Base-by-base conservation (phyloP, 2,329 filamentous ascomycete genomes). In the Colletotrichum sp. region DNA sequence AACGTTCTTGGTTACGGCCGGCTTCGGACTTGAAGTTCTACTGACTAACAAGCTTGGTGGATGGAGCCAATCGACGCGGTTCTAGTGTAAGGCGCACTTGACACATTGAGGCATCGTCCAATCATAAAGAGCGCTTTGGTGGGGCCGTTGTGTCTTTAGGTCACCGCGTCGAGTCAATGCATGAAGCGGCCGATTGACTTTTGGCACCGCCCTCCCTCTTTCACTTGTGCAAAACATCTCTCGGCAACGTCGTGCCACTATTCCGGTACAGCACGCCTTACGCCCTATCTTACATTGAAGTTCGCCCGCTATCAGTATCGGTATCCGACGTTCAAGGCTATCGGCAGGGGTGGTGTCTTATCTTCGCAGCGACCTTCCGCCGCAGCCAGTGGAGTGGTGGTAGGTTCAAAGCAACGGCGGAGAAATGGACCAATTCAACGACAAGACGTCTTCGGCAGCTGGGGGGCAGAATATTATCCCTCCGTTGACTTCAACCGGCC, bases 11-110 rank as follows among this genome's bases (percentile, higher is more conserved):
- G 18, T 28, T 13, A n/a, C 18, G 43, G 55, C 67, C 67, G 67
- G 67, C 67, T 70, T 70, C 67, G 56, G 66, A 69, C 10, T 32
- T 36, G 7, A 9, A n/a, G 30, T 55, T 15, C 58, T 34, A 69
- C 52, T 32, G 32, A 58, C 52, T 21, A 36, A 58, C 60, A 66
- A 60, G 34, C 34, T 38, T 38, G 36, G 34, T 38, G 2, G 34
- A 61, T 66, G 36, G 62, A 55, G 52, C 55, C 26, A n/a, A 36
- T 55, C 2, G n/a, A 48, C n/a, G 60, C 43, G 48, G 34, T 55
- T 70, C 28, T 66, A 71, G 67, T 74, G 67, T 66, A 74, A 74
- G 71, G 71, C 71, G 71, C 18, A 71, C 48, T 74, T 74, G 67
- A 74, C 67, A 71, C 67, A 74, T 61, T 32, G 28, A 10, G 4